phyloP scores from a whole-genome alignment of 2,329 filamentous ascomycete genomes.

The Botrytis byssoidea region DNA sequence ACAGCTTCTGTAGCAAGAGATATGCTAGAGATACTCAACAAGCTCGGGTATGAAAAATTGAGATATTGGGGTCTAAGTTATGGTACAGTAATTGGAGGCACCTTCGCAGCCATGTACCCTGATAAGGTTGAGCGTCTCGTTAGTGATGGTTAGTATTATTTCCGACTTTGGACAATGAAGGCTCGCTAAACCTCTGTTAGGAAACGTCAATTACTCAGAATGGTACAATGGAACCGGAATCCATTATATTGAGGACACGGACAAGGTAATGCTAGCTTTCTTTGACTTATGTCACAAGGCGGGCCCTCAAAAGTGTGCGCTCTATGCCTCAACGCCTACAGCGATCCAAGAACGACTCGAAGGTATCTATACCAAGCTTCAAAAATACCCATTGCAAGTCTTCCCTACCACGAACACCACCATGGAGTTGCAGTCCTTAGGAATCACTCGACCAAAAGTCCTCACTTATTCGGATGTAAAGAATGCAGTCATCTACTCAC shows the following conservation, averaged over 20 bases:
- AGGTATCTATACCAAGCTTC: constrained; percentile 4
- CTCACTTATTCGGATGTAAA: constrained; percentile 36
- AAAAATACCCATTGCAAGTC: constrained; percentile 26
- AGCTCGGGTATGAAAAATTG: constrained; percentile 38
- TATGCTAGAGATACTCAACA: constrained; percentile 39
- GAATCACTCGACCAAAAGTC: constrained; percentile 30
- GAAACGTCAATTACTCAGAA: constrained; percentile 33
- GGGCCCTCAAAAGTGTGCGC: neutral
- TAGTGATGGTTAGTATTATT: constrained; percentile 26
- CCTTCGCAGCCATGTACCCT: constrained; percentile 46
- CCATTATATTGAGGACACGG: constrained; percentile 43
- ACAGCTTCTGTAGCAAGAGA: constrained; percentile 34
- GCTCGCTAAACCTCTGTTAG: constrained; percentile 5
- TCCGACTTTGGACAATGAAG: constrained; percentile 41
- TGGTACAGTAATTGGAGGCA: constrained; percentile 45
- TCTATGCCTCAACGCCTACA: neutral
- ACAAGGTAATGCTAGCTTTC: constrained; percentile 20
- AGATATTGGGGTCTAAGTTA: constrained; percentile 54
- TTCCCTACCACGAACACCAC: constrained; percentile 31
- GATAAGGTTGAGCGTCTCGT: constrained; percentile 44
- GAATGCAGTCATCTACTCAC: constrained; percentile 30
- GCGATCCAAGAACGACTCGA: neutral
- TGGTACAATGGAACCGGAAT: constrained; percentile 39
- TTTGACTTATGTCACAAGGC: neutral
- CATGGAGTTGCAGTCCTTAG: constrained; percentile 25